phyloP scores from a whole-genome alignment of 495 filamentous ascomycete species.

The Hypoxylon trugodes region DNA sequence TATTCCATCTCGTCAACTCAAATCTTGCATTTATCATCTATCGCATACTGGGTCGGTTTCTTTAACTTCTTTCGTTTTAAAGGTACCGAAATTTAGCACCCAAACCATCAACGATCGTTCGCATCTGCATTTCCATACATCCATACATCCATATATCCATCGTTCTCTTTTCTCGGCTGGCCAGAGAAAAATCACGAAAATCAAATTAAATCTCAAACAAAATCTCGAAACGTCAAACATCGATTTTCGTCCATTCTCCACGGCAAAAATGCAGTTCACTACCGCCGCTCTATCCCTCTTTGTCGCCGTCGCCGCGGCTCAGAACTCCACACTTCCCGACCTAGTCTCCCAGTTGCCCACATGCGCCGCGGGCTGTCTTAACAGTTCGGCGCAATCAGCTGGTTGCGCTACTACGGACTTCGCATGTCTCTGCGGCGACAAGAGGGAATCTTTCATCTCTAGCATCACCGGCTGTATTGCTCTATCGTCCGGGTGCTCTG shows the following conservation, averaged over 20 bases:
- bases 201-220: background rate
- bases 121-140: background rate
- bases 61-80: conserved; percentile 15
- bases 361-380: conserved; percentile 41
- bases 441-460: conserved; percentile 19
- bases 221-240: background rate
- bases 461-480: conserved; percentile 34
- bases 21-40: conserved; percentile 7
- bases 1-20: background rate
- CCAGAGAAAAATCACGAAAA: conserved; percentile 13
- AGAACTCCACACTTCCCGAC: conserved; percentile 43
- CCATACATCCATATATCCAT: conserved; percentile 1
- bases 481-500: conserved; percentile 20
- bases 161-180: conserved; percentile 26
- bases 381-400: conserved; percentile 20
- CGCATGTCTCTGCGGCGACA: conserved; percentile 36
- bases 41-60: conserved; percentile 5
- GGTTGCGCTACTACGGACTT: conserved; percentile 41
- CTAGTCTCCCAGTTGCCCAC: conserved; percentile 40
- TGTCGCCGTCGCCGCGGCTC: conserved; percentile 38
- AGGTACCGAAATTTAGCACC: background rate
- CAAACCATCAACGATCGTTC: background rate
- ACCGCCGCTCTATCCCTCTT: conserved; percentile 33
- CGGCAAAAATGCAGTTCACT: conserved; percentile 39
- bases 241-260: no score